Base-by-base conservation (phyloP, 2,329 filamentous ascomycete species). In the Pseudogymnoascus sp. region DNA sequence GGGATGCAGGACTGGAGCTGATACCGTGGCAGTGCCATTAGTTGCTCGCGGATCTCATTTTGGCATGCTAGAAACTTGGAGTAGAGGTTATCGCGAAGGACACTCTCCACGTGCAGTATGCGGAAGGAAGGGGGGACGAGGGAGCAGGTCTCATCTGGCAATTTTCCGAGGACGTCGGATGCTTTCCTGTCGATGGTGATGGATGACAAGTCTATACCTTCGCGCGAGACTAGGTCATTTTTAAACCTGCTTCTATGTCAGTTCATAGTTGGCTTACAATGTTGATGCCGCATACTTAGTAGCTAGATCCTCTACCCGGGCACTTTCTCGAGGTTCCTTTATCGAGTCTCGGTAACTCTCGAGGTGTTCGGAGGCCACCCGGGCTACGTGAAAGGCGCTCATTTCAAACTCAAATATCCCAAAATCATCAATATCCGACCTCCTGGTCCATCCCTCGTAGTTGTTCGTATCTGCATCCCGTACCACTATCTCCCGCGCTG, bases 71-170 rank as follows among this genome's bases (percentile, higher is more conserved):
- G 63, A 65, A 78, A 78, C 7, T 68, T 69, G 0, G 47, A 28
- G 6, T 73, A 67, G 3, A 78, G 68, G 28, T 75, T 71, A 1
- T 65, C 64, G 9, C 76, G 74, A 31, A 78, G 62, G 6, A 79
- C 70, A 35, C 75, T 74, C 64, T 79, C 76, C 9, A 78, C 70
- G 47, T 79, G 75, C 5, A 78, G 69, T 38, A 77, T 71, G 5
- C 76, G 72, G 64, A 74, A 75, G 3, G 65, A 8, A 3, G 66
- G 10, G 4, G 74, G 72, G 26, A 78, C 71, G 6, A 63, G 63
- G 13, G 67, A 66, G n/a, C 71, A 73, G 26, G 77, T 74, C 26
- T 76, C 65, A 36, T 72, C 67, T 2, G 73, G 72, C 3, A 33
- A 75, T 71, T 69, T 69, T 9, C 69, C 68, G 13, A 76, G 67